These are phyloP conservation scores for Bryopsis sp. DNA, from an alignment of 139 green algal species.

Conservation along the genomic window DNA sequence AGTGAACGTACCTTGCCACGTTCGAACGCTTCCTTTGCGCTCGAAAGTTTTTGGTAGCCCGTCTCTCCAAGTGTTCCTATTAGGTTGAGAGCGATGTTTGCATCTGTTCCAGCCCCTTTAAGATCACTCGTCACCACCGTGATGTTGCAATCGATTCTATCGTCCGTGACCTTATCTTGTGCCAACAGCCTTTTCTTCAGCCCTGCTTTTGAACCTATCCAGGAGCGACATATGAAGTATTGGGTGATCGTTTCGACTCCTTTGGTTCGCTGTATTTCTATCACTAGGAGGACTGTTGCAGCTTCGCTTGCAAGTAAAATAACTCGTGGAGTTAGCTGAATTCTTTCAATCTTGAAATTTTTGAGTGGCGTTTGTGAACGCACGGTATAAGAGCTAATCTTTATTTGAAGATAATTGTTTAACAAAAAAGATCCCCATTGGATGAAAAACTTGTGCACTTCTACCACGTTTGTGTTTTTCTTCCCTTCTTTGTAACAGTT, in stretches of 20 bases:
- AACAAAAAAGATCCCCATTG: too few relatives aligned
- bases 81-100: constrained; percentile 39
- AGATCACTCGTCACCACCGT: constrained; percentile 34
- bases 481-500: too few relatives aligned
- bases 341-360: too few relatives aligned
- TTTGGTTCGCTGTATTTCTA: constrained; percentile 32
- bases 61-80: constrained; percentile 21
- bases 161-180: neutral
- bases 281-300: too few relatives aligned
- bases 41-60: constrained; percentile 18
- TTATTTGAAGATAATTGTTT: too few relatives aligned
- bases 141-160: constrained; percentile 9
- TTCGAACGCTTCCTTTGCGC: constrained; percentile 34
- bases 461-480: too few relatives aligned
- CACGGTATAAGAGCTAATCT: too few relatives aligned
- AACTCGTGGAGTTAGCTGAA: too few relatives aligned
- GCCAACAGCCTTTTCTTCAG: neutral
- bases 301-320: too few relatives aligned
- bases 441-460: too few relatives aligned
- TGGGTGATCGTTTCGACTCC: neutral
- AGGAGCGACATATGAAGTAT: neutral
- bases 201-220: neutral
- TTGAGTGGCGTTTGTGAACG: too few relatives aligned
- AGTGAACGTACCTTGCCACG: constrained; percentile 9
- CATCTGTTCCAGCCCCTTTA: constrained; percentile 40